These are phyloP conservation scores for Aphanoascus verrucosus DNA, from an alignment of 2,329 filamentous ascomycete genomes.

Conservation along the genomic window DNA sequence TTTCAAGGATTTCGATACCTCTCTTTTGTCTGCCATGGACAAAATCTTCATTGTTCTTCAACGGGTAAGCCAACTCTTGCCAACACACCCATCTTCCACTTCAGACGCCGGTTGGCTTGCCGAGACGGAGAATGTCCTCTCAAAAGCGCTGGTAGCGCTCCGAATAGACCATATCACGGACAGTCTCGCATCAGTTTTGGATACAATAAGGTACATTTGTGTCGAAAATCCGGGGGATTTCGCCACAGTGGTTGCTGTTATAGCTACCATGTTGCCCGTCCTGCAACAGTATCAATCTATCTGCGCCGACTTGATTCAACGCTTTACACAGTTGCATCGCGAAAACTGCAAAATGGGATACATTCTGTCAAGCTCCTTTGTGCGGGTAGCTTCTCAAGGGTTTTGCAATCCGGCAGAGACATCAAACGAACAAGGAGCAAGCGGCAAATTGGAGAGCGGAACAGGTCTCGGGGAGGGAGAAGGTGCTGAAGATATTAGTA, in stretches of 20 bases:
- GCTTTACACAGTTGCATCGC: constrained; percentile 55
- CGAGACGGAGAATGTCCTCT: constrained; percentile 44
- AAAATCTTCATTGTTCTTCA: constrained; percentile 71
- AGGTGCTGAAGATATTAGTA: constrained; percentile 93
- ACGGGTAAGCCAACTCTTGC: constrained; percentile 50
- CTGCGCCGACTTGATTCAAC: constrained; percentile 47
- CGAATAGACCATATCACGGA: constrained; percentile 47
- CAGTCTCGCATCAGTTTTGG: constrained; percentile 37
- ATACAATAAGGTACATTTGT: constrained; percentile 38
- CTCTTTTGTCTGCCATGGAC: constrained; percentile 57
- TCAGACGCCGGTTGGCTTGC: constrained; percentile 56
- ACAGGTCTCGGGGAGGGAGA: constrained; percentile 92
- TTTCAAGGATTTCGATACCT: constrained; percentile 44
- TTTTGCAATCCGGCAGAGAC: constrained; percentile 87
- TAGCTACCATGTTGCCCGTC: constrained; percentile 57
- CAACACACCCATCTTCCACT: constrained; percentile 46
- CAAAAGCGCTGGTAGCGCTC: constrained; percentile 47
- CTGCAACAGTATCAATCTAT: constrained; percentile 60
- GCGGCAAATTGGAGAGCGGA: constrained; percentile 75
- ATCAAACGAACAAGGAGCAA: constrained; percentile 56
- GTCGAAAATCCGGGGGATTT: constrained; percentile 35
- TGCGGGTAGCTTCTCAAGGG: constrained; percentile 67
- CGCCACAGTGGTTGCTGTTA: constrained; percentile 44
- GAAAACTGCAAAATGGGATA: constrained; percentile 64
- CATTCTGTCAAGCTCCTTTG: constrained; percentile 64